Base-by-base conservation (phyloP, 1,284 basidiomycete genomes). In the Agroathelia rolfsii region DNA sequence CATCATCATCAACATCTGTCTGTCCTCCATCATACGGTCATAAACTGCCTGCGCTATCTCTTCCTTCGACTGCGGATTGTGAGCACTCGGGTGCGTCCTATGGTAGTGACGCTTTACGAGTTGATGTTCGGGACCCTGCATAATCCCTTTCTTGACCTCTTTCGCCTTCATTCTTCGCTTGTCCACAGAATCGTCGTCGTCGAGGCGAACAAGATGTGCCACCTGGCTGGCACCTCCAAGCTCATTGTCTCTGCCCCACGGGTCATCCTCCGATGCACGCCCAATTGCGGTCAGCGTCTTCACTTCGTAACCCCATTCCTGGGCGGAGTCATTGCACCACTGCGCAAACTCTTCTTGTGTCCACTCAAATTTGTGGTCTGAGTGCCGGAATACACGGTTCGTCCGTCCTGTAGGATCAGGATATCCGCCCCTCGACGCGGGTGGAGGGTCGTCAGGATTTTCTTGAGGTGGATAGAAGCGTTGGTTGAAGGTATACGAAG, bases 311-410 rank as follows among this genome's bases (percentile, higher is more conserved):
- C 83, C 86, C 80, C 83, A 92, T 39, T 74, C 69, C 6, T 55
- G 54, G 1, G 83, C 85, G 3, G 64, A 65, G 1, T 51, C 53
- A 15, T 57, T 46, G 45, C 82, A 89, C 82, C 86, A 95, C 6
- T 49, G 45, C 18, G 57, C 51, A 52, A 93, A 95, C 51, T 95
- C 92, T 3, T 72, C 69, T 0, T 61, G 55, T 0, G 87, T 94
- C 85, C 87, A 94, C 55, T 96, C 92, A 47, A 94, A 87, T 51
- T 93, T 87, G 58, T 96, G 93, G 49, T 95, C 92, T 13, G 62
- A 53, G 51, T 96, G 80, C 36, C 93, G 63, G 55, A 84, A 83
- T 14, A 76, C 51, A 2, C 87, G 70, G 28, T 73, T 58, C 0
- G 88, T 92, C 4, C 88, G 77, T 14, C 61, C 55, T 0, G 79